Evolutionary conservation across 116 monocot genomes (phyloP), one percentile per base, ranked within the genome.

Genomic region (Zostera marina): DNA sequence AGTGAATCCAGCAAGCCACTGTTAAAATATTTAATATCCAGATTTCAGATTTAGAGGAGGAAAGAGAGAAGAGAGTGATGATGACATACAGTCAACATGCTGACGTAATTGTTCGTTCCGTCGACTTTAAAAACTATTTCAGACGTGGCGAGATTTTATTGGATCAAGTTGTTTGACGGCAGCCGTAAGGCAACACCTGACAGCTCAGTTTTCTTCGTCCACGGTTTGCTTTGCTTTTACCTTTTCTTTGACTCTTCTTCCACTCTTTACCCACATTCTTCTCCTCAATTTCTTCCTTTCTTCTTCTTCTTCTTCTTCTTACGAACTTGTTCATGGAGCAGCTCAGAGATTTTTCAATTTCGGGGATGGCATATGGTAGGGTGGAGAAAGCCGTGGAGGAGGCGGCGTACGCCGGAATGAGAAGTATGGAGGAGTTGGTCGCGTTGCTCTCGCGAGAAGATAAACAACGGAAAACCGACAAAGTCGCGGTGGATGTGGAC

Each of bases 381-480:
- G 19, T 9, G 11, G 62, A 62, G 61, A 53, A 17, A 1, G 62
- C 58, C 25, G 41, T 70, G 58, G 70, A 70, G 51, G 56, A 47
- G 56, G 70, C 44, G 12, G 70, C 58, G 1, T 16, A 39, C 19
- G 63, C 63, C 21, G 70, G 70, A 11, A 39, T 70, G 23, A 14
- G 21, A 41, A 70, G 64, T 49, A 49, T 70, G 70, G 32, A 70
- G 57, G 63, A 20, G 40, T 58, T 70, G 11, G 44, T 54, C 22
- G 10, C 15, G 1, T 32, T 62, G 32, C 25, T 69, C 41, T 62
- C 55, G 25, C 49, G 5, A 10, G 1, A 17, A 2, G 20, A 51
- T 6, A 17, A 6, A 1, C 15, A 19, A 51, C 20, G 19, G 16
- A 22, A 53, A 17, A n/a, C 8, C 54, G n/a, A n/a, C n/a, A 55